Percentiles rank a stretch among this genome's conserved stretches.
phyloP scores from a whole-genome alignment of 2,329 filamentous ascomycete species.

The Trichoderma sp. region DNA sequence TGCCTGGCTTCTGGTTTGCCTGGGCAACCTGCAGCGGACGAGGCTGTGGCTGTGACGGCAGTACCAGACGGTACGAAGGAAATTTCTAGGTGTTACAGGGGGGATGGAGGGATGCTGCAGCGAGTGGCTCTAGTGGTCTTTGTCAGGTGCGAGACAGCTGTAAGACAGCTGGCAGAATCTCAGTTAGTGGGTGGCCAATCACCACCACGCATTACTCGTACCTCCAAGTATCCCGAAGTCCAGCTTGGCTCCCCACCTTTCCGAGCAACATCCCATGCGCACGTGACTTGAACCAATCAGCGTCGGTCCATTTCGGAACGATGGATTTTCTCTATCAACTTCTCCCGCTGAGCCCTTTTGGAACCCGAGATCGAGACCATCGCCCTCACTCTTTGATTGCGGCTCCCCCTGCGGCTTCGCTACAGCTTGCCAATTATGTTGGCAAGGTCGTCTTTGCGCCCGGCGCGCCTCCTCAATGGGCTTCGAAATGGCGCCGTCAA shows the following conservation, averaged over 20 bases:
- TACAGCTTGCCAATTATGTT: slow-evolving; percentile 71
- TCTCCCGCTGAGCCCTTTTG: slow-evolving; percentile 43
- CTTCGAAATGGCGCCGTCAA: slow-evolving; percentile 72
- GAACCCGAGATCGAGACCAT: slow-evolving; percentile 42
- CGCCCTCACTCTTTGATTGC: slow-evolving; percentile 38
- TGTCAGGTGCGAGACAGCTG: slow-evolving; percentile 6
- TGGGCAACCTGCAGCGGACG: slow-evolving; percentile 25
- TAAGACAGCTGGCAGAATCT: not conserved
- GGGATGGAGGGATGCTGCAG: not conserved
- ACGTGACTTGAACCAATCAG: slow-evolving; percentile 46
- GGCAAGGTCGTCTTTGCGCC: slow-evolving; percentile 87
- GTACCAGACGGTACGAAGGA: not conserved
- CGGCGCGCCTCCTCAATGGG: slow-evolving; percentile 80
- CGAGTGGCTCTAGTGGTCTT: not conserved
- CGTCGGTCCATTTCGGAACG: slow-evolving; percentile 46
- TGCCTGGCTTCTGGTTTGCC: slow-evolving; percentile 18
- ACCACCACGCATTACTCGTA: not conserved
- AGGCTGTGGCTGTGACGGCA: not conserved
- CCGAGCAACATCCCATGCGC: slow-evolving; percentile 24
- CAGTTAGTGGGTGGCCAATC: not conserved
- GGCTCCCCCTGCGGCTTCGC: slow-evolving; percentile 39
- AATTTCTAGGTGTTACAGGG: not conserved
- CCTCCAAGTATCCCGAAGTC: not conserved
- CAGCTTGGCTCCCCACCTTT: not conserved
- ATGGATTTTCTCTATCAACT: slow-evolving; percentile 46